Evolutionary conservation across 805 yeast genomes (phyloP), one percentile per base, ranked within the genome.

Genomic region (Candida peoriensis): DNA sequence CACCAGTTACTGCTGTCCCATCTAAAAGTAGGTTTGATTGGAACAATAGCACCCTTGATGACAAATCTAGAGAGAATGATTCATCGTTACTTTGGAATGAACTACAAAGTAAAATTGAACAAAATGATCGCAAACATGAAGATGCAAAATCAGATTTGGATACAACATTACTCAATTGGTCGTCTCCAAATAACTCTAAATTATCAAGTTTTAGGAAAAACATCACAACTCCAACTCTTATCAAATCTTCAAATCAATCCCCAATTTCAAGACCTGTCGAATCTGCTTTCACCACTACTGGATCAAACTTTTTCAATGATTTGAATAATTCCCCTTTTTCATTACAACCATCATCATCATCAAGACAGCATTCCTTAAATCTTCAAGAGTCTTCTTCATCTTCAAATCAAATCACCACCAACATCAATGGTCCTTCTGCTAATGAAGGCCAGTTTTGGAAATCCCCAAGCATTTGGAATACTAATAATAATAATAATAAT

Each of bases 201-300:
- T 32, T 52, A 7, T 50, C 57, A 6, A 52, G 57, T 20, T 52
- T 52, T 25, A 44, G 57, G 30, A 43, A 41, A 32, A 41, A 43
- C 10, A 28, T 34, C 10, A 39, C 38, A 2, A 21, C 48, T 0
- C 44, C 52, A 22, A 21, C 48, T 0, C 44, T 51, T 24, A 33
- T 44, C 10, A 39, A 38, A 15, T 41, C 52, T 1, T 28, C 48
- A 9, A 44, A 30, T 26, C 52, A 51, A 23, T 46, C 56, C 2
- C 56, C 56, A 7, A 19, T 48, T 5, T 37, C 47, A 2, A 43
- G 41, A 17, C 46, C 54, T 5, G 24, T 29, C 7, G 52, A 49
- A 11, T 22, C 41, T 9, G 34, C 39, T 13, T 24, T 24, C 12
- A 30, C 23, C 19, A 16, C 6, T 15, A 25, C 8, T 25, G 28